These are phyloP conservation scores for Cladorrhinum sp. DNA, from an alignment of 2,329 filamentous ascomycete genomes.

Conservation along the genomic window DNA sequence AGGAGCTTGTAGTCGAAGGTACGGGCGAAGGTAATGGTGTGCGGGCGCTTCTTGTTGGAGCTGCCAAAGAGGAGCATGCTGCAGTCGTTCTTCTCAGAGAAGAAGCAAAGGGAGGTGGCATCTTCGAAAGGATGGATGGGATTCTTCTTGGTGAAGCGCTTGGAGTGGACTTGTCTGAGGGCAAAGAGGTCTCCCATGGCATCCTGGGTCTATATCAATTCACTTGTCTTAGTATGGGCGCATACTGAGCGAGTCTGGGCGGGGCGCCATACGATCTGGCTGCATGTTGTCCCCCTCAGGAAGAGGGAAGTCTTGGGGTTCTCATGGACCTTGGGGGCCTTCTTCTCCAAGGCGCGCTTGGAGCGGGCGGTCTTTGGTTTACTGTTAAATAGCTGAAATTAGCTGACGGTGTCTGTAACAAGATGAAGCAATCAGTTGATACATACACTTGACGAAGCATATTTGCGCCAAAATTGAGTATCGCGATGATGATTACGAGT, in stretches of 20 bases:
- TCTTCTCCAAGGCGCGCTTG: conserved; percentile 90
- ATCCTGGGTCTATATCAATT: conserved; percentile 48
- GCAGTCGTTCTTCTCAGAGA: conserved; percentile 93
- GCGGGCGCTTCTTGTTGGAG: conserved; percentile 92
- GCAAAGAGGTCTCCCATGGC: conserved; percentile 81
- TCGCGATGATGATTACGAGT: not conserved
- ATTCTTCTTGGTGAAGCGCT: conserved; percentile 98
- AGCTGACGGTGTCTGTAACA: not conserved
- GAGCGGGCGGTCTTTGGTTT: conserved; percentile 75
- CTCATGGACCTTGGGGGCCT: conserved; percentile 83
- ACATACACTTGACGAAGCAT: conserved; percentile 52
- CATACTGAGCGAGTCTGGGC: not conserved
- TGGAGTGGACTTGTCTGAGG: conserved; percentile 77
- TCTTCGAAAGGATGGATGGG: conserved; percentile 84
- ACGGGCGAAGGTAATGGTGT: conserved; percentile 78
- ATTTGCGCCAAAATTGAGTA: conserved; percentile 20
- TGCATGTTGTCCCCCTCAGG: conserved; percentile 82
- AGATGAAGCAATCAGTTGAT: not conserved
- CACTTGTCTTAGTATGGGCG: conserved; percentile 7
- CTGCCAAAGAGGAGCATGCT: conserved; percentile 79
- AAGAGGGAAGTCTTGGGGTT: conserved; percentile 89
- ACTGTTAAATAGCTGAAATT: conserved; percentile 34
- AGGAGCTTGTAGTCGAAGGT: conserved; percentile 84
- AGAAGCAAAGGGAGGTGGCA: conserved; percentile 83
- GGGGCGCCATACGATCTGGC: conserved; percentile 60